These are phyloP conservation scores for Metrosideros polymorpha DNA, from an alignment of 441 rosid genomes.

Conservation along the genomic window DNA sequence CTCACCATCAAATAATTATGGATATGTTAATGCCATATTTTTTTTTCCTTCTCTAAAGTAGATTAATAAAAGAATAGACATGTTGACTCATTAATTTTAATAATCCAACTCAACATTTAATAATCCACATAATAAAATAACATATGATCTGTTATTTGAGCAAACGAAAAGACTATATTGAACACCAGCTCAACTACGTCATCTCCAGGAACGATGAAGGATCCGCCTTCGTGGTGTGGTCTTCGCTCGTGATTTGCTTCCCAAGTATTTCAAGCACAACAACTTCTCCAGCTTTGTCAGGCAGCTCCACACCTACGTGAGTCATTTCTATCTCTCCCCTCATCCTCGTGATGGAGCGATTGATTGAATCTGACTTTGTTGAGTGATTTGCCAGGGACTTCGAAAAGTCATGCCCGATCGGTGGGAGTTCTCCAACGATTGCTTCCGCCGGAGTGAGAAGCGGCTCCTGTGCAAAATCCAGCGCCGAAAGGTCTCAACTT, in stretches of 20 bases:
- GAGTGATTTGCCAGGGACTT: constrained; percentile 33
- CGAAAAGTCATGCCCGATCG: constrained; percentile 60
- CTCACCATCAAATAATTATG: too few species aligned
- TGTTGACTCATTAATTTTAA: too few species aligned
- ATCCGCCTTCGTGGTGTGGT: constrained; percentile 53
- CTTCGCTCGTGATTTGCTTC: constrained; percentile 57
- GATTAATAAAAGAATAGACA: too few species aligned
- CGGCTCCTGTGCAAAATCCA: constrained; percentile 55
- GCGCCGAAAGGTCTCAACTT: constrained; percentile 36
- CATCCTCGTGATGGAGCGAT: neutral
- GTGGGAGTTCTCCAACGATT: constrained; percentile 73
- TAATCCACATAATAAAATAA: too few species aligned
- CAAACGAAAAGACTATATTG: too few species aligned
- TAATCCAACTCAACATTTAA: too few species aligned
- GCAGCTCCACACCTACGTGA: constrained; percentile 61
- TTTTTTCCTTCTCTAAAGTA: too few species aligned
- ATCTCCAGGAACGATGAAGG: constrained; percentile 65
- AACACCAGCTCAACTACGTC: constrained; percentile 44
- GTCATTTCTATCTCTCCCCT: neutral
- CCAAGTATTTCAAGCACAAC: constrained; percentile 56
- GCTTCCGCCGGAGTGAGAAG: constrained; percentile 45
- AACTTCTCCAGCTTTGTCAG: constrained; percentile 70
- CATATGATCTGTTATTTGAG: too few species aligned
- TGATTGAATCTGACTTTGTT: neutral
- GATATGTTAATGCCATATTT: too few species aligned